Conservation (phyloP, 805 yeast genomes). For the Jamesozyma hellenica region DNA sequence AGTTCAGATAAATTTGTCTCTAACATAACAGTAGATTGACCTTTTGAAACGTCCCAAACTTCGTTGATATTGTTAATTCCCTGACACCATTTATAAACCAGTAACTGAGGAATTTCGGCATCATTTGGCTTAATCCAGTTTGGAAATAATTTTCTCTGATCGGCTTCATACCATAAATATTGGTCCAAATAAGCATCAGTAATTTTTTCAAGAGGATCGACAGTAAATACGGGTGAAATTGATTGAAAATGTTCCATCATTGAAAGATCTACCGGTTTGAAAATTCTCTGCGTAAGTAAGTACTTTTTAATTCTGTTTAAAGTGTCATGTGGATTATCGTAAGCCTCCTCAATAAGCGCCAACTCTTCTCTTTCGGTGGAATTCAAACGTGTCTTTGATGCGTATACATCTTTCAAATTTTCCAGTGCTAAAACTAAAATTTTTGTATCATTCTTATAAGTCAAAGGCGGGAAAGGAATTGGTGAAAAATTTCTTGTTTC, state of each 20-base stretch:
- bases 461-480: conserved; percentile 86
- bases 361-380: conserved; percentile 86
- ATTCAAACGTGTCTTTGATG: conserved; percentile 66
- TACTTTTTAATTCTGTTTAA: conserved; percentile 74
- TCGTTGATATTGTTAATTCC: conserved; percentile 70
- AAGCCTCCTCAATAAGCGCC: conserved; percentile 89
- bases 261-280: conserved; percentile 77
- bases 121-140: conserved; percentile 95
- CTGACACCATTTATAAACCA: conserved; percentile 90
- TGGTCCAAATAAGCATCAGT: conserved; percentile 95
- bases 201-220: conserved; percentile 89
- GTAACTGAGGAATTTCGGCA: conserved; percentile 81
- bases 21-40: conserved; percentile 75
- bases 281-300: conserved; percentile 78
- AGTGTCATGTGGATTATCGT: conserved; percentile 93
- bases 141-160: conserved; percentile 77
- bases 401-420: conserved; percentile 69
- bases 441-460: conserved; percentile 89
- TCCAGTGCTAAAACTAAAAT: conserved; percentile 82
- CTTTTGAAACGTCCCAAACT: conserved; percentile 71
- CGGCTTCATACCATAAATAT: conserved; percentile 93
- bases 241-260: conserved; percentile 87
- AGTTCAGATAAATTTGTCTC: conserved; percentile 63
- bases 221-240: conserved; percentile 72
- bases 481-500: conserved; percentile 76